A percentile compares a stretch with the other conserved stretches of the same genome.
Evolutionary conservation across 2,329 filamentous ascomycete species (phyloP).

Genomic region (Fusarium dlaminii): DNA sequence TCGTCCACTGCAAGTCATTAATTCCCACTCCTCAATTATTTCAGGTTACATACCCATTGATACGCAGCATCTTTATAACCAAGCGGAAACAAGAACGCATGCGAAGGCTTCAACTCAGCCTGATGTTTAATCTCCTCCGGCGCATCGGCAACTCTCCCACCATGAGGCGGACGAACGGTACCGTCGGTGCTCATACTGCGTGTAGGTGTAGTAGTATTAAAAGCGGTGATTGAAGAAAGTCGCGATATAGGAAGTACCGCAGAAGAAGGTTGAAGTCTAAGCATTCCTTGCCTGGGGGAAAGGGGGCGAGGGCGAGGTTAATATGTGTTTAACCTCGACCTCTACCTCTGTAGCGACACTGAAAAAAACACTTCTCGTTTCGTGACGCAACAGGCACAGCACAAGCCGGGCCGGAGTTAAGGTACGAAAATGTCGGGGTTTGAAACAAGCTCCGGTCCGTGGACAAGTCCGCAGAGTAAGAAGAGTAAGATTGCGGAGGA

Average conservation of each 20-base stretch:
- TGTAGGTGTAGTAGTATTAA: constrained; percentile 33
- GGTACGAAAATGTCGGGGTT: constrained; percentile 29
- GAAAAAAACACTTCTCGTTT: constrained; percentile 24
- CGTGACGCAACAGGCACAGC: constrained; percentile 19
- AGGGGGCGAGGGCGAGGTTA: constrained; percentile 33
- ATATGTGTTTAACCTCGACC: constrained; percentile 34
- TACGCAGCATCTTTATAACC: constrained; percentile 90
- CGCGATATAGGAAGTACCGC: constrained; percentile 55
- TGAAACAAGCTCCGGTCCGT: constrained; percentile 33
- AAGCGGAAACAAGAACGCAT: constrained; percentile 75
- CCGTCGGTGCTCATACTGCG: constrained; percentile 49
- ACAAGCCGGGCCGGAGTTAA: constrained; percentile 40
- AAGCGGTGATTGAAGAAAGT: constrained; percentile 46
- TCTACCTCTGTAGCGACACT: constrained; percentile 33
- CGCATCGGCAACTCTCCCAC: constrained; percentile 31
- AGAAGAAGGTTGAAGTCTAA: constrained; percentile 54
- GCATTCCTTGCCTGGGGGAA: constrained; percentile 52
- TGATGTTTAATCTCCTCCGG: constrained; percentile 41
- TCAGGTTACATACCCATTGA: constrained; percentile 76
- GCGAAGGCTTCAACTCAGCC: constrained; percentile 42
- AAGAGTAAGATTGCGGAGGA: constrained; percentile 9
- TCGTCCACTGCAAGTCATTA: constrained; percentile 73
- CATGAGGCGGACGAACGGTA: constrained; percentile 38
- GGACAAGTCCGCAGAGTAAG: constrained; percentile 27
- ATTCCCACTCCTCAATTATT: too few relatives aligned